Base-by-base conservation (phyloP, 371 early-diverging fungal species). In the Saksenaea oblongispora region DNA sequence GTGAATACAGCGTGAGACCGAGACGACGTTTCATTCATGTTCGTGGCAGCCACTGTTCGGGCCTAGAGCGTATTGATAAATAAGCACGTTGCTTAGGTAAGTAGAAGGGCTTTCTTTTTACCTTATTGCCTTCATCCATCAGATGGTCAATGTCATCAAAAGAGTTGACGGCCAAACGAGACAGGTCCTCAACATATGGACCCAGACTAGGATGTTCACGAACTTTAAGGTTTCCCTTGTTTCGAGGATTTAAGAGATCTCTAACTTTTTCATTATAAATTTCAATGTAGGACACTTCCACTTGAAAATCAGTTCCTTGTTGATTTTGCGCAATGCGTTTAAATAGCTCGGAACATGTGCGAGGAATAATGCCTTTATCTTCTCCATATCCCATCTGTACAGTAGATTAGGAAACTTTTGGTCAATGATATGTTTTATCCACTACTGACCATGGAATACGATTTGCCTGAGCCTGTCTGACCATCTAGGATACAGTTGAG, bases 1-100 rank as follows among this genome's bases (percentile, higher is more conserved):
- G 95, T 95, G 58, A 98, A 95, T 28, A 99, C 93, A 13, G 97
- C 95, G 84, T 99, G 99, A 5, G 94, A 93, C 56, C 99, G 87
- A 62, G 93, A 92, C 17, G 95, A 95, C 0, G 90, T 89, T 65
- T 89, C 95, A 76, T 98, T 98, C 98, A 98, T 98, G 68, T 94
- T 92, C 36, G 98, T 99, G 3, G 94, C 88, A 3, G 96, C 98
- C 10, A 96, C 95, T 5, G 95, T 97, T 74, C 90, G 89, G 36
- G 89, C 88, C 88, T 87, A 68, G 22, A 58, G 24, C 9, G 18
- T 22, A 18, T 22, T 4, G n/a, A 41, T 41, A 5, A 3, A 17
- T n/a, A n/a, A n/a, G n/a, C n/a, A n/a, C n/a, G n/a, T n/a, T 41
- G 5, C 42, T 41, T 39, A 41, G 31, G 56, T 55, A 39, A 58